A percentile compares a stretch with the other conserved stretches of the same genome.
Evolutionary conservation across 441 rosid species (phyloP).

Genomic region (Dalechampia spathulata): DNA sequence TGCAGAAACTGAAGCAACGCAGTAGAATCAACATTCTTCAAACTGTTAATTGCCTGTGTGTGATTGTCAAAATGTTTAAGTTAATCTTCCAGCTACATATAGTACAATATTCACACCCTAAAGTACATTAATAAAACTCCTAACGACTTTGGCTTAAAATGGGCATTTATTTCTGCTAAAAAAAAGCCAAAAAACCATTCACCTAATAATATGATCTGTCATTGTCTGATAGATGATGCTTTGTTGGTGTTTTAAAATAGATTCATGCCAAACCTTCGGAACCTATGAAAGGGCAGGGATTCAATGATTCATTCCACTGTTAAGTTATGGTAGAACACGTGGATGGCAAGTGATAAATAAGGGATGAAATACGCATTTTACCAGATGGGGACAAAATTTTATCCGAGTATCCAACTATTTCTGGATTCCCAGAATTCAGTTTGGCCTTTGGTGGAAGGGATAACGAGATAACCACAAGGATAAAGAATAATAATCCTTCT

Average conservation of each 20-base stretch:
- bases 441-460: background rate
- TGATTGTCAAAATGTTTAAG: background rate
- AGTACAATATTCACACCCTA: background rate
- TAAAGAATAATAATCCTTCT: background rate
- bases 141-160: background rate
- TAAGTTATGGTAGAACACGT: no score
- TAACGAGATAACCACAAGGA: background rate
- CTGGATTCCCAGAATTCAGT: background rate
- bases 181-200: background rate
- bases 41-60: conserved; percentile 94
- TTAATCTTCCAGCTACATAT: background rate
- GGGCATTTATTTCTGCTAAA: background rate
- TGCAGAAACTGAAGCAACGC: conserved; percentile 99
- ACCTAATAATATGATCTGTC: background rate
- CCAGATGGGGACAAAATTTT: background rate
- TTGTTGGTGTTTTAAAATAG: background rate
- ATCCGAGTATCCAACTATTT: background rate
- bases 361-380: background rate
- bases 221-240: background rate
- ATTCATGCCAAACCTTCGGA: background rate
- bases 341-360: no score
- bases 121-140: background rate
- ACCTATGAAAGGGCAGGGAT: background rate
- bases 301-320: no score
- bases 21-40: conserved; percentile 97